Evolutionary conservation across 768 basidiomycete species (phyloP).

Genomic region (Russula emetica): DNA sequence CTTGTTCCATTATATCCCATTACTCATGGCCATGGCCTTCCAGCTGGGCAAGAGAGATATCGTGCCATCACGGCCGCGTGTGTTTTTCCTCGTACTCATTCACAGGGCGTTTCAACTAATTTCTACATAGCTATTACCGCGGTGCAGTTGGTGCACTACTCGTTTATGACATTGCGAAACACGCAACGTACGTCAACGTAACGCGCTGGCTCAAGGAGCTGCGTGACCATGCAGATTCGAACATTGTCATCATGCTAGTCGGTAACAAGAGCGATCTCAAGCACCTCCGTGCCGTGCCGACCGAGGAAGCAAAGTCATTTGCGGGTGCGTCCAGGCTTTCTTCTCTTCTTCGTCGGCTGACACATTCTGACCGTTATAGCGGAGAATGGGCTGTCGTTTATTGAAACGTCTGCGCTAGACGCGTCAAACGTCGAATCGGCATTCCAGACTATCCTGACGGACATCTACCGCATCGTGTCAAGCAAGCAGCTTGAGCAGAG

Average conservation of each 20-base stretch:
- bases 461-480: constrained; percentile 97
- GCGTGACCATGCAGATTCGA: constrained; percentile 89
- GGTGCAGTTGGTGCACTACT: constrained; percentile 91
- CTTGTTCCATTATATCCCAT: constrained; percentile 9
- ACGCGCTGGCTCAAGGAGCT: constrained; percentile 96
- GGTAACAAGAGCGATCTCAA: constrained; percentile 99
- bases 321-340: constrained; percentile 51
- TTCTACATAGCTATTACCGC: constrained; percentile 77
- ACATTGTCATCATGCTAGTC: constrained; percentile 93
- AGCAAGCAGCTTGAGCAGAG: constrained; percentile 90
- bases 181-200: constrained; percentile 90
- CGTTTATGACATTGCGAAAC: constrained; percentile 93
- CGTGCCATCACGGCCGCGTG: constrained; percentile 96
- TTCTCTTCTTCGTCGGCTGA: neutral
- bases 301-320: constrained; percentile 94
- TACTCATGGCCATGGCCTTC: neutral
- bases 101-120: neutral
- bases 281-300: constrained; percentile 92
- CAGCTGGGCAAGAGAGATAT: constrained; percentile 96
- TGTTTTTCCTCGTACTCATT: constrained; percentile 34
- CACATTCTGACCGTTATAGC: constrained; percentile 38
- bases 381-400: constrained; percentile 90
- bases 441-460: constrained; percentile 94
- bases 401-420: constrained; percentile 99
- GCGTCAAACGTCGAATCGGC: constrained; percentile 97